Percentiles rank a stretch among this genome's conserved stretches.
phyloP scores from a whole-genome alignment of 108 stramenopile genomes.

The Cyclotella atomus region DNA sequence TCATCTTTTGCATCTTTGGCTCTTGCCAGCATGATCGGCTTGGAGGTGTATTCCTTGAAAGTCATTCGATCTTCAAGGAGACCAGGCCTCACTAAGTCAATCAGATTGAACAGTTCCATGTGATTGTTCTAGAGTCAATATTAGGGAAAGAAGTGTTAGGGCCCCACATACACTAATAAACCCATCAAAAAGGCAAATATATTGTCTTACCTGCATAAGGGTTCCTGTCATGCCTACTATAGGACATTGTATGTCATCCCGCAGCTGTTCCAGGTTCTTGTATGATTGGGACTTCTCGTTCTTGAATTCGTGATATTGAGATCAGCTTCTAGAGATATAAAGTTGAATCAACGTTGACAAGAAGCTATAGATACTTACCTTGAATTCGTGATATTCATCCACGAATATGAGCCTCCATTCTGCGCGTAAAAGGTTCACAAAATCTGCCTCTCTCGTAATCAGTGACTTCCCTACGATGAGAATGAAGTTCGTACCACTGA shows the following conservation, averaged over 20 bases:
- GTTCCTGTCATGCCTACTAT: slow-evolving; percentile 52
- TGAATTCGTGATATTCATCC: slow-evolving; percentile 84
- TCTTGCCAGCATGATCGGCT: slow-evolving; percentile 70
- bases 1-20: slow-evolving; percentile 55
- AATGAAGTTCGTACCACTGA: slow-evolving; percentile 67
- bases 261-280: slow-evolving; percentile 32
- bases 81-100: slow-evolving; percentile 73
- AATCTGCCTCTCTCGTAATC: slow-evolving; percentile 49
- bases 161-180: too few relatives aligned
- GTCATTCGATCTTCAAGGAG: slow-evolving; percentile 62
- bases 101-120: slow-evolving; percentile 72
- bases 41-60: slow-evolving; percentile 55
- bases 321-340: too few relatives aligned
- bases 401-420: slow-evolving; percentile 83
- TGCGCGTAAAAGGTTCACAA: slow-evolving; percentile 40
- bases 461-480: slow-evolving; percentile 65
- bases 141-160: slow-evolving; percentile 63
- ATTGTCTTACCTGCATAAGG: slow-evolving; percentile 23
- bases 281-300: slow-evolving; percentile 33
- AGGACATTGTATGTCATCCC: slow-evolving; percentile 39
- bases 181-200: too few relatives aligned
- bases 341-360: too few relatives aligned
- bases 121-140: slow-evolving; percentile 58
- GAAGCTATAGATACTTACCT: neutral
- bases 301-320: slow-evolving; percentile 86